These are phyloP conservation scores for Ascochyta clinopodiicola DNA, from an alignment of 2,329 filamentous ascomycete genomes.

Conservation along the genomic window DNA sequence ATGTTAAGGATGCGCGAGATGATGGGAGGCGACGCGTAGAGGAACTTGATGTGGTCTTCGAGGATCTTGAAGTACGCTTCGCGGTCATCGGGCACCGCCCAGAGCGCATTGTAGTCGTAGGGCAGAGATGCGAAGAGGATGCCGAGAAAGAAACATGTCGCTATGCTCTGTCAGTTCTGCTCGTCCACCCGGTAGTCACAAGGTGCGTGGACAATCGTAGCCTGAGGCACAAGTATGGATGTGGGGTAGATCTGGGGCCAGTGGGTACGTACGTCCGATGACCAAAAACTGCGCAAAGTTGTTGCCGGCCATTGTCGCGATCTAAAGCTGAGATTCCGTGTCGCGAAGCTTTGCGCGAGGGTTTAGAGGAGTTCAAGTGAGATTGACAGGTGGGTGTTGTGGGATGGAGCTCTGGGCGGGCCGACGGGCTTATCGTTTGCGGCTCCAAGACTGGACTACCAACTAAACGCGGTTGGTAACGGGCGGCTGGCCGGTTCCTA, in stretches of 20 bases:
- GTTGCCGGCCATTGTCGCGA: slow-evolving; percentile 40
- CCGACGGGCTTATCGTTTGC: slow-evolving; percentile 33
- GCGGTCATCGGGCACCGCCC: slow-evolving; percentile 71
- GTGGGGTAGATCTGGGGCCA: slow-evolving; percentile 48
- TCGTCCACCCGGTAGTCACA: no score
- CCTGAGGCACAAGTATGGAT: neutral
- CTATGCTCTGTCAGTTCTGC: slow-evolving; percentile 36
- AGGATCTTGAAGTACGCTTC: slow-evolving; percentile 80
- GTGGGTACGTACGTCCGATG: slow-evolving; percentile 82
- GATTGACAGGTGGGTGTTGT: slow-evolving; percentile 18
- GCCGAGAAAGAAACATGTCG: slow-evolving; percentile 94
- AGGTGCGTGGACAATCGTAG: slow-evolving; percentile 1
- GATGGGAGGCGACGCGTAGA: slow-evolving; percentile 88
- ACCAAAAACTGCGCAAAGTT: slow-evolving; percentile 98
- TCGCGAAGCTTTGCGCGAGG: slow-evolving; percentile 16
- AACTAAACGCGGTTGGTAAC: slow-evolving; percentile 19
- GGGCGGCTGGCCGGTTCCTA: slow-evolving; percentile 6
- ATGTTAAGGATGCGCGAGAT: slow-evolving; percentile 95
- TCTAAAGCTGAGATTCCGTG: neutral
- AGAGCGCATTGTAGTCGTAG: slow-evolving; percentile 92
- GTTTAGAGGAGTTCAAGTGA: slow-evolving; percentile 4
- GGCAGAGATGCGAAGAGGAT: slow-evolving; percentile 96
- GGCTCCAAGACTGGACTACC: slow-evolving; percentile 10
- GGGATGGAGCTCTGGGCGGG: slow-evolving; percentile 24
- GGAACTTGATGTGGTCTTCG: slow-evolving; percentile 86